Base-by-base conservation (phyloP, 768 basidiomycete species). In the Tricholoma saponaceum region DNA sequence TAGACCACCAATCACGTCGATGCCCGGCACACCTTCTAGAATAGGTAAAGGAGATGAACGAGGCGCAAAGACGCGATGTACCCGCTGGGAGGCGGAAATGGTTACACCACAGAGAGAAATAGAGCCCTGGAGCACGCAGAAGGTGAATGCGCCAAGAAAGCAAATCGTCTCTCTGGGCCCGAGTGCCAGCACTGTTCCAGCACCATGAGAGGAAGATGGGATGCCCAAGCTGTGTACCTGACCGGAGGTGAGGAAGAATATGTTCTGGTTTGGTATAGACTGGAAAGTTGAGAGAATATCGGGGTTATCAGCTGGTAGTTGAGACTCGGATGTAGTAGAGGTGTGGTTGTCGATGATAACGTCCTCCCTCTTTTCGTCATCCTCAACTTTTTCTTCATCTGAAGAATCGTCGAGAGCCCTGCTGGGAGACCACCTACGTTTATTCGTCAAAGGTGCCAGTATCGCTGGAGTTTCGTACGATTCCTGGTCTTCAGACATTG, bases 1-100 rank as follows among this genome's bases (percentile, higher is more conserved):
- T 51, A 60, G 55, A 4, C 60, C 56, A 8, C 53, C 52, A 9
- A 55, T 58, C 12, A 60, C 28, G 41, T 62, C 60, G 18, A 60
- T 53, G 39, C 58, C 61, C 25, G 57, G 39, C 16, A 59, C 16
- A 52, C 65, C 69, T 52, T 69, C 67, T 20, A 74, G 81, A 58
- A 70, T 66, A 0, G 92, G 90, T 5, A 95, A 66, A 0, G 92
- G 90, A n/a, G 90, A 83, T 0, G 86, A 90, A 3, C 83, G 78
- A 0, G 94, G 92, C 0, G 92, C 89, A 65, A 84, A 95, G 25
- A 95, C 74, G 12, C 70, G 72, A 61, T 92, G 76, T 5, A 63
- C 56, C 2, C 55, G 65, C 1, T 62, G 46, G 1, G 82, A 82
- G 6, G 83, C 63, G 0, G 57, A 50, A 7, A 90, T 65, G 1